phyloP scores from a whole-genome alignment of 2,329 filamentous ascomycete genomes.

The Lecanicillium sp. region DNA sequence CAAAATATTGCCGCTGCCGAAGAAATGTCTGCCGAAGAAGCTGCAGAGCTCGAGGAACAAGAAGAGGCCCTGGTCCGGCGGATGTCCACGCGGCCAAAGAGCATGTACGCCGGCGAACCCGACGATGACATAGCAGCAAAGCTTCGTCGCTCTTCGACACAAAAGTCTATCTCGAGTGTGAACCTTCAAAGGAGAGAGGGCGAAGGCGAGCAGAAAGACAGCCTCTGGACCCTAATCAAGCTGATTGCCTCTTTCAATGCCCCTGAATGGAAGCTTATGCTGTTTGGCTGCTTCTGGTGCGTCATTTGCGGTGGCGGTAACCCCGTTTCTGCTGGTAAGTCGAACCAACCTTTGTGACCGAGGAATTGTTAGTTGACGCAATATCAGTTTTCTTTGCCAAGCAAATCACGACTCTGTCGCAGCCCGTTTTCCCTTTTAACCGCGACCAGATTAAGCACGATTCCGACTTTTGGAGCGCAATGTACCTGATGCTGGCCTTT shows the following conservation, averaged over 20 bases:
- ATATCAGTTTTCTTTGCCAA: slow-evolving; percentile 93
- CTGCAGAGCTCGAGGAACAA: slow-evolving; percentile 38
- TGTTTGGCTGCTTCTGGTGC: slow-evolving; percentile 63
- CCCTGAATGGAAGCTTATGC: slow-evolving; percentile 63
- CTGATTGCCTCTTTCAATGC: slow-evolving; percentile 75
- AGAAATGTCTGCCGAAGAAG: slow-evolving; percentile 41
- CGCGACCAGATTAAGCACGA: slow-evolving; percentile 54
- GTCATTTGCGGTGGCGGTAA: slow-evolving; percentile 75
- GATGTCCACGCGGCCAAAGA: slow-evolving; percentile 25
- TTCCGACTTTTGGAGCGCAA: slow-evolving; percentile 77
- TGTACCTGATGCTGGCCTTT: slow-evolving; percentile 80
- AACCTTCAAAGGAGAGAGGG: slow-evolving; percentile 49
- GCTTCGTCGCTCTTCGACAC: slow-evolving; percentile 45
- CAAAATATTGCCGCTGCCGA: slow-evolving; percentile 68
- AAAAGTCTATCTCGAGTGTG: slow-evolving; percentile 60
- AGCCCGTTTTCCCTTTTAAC: slow-evolving; percentile 37
- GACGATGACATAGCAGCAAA: slow-evolving; percentile 53
- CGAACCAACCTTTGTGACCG: no score
- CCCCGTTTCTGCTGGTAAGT: slow-evolving; percentile 51
- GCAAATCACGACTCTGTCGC: slow-evolving; percentile 64
- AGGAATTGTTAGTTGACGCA: no score
- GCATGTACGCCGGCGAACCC: slow-evolving; percentile 41
- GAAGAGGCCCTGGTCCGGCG: slow-evolving; percentile 34
- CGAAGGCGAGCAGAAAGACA: slow-evolving; percentile 50
- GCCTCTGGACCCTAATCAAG: slow-evolving; percentile 67